phyloP scores from a whole-genome alignment of 2,329 filamentous ascomycete genomes.

The Diplodia scrobiculata region DNA sequence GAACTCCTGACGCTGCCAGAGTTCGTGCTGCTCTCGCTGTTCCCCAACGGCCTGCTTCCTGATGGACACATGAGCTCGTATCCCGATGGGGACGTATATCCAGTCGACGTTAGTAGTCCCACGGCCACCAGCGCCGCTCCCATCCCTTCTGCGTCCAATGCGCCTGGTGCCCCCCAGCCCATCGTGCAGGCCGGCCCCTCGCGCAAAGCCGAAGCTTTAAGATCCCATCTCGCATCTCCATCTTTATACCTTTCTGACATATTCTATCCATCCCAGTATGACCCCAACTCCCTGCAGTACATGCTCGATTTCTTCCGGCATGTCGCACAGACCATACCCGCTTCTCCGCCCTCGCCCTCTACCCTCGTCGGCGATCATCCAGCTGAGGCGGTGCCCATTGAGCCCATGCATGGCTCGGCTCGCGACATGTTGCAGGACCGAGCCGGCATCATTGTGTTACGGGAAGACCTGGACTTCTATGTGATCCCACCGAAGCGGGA shows the following conservation, averaged over 20 bases:
- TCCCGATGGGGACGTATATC: slow-evolving; percentile 89
- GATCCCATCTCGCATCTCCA: slow-evolving; percentile 47
- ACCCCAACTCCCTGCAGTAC: slow-evolving; percentile 92
- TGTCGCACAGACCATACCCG: slow-evolving; percentile 93
- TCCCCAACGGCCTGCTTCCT: slow-evolving; percentile 96
- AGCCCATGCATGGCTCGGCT: slow-evolving; percentile 69
- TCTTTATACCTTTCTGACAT: slow-evolving; percentile 60
- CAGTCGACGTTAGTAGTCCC: slow-evolving; percentile 80
- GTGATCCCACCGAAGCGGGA: slow-evolving; percentile 84
- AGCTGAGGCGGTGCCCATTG: slow-evolving; percentile 64
- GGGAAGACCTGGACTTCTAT: slow-evolving; percentile 97
- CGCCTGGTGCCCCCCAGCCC: slow-evolving; percentile 30
- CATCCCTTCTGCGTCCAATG: slow-evolving; percentile 36
- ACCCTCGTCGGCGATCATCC: slow-evolving; percentile 45
- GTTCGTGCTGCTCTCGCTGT: slow-evolving; percentile 95
- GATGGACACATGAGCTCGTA: slow-evolving; percentile 95
- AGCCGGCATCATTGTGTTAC: slow-evolving; percentile 93
- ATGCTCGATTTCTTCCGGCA: slow-evolving; percentile 99
- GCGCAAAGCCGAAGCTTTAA: slow-evolving; percentile 42
- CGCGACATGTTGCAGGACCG: slow-evolving; percentile 80
- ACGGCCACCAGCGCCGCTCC: neutral
- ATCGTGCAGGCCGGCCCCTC: slow-evolving; percentile 39
- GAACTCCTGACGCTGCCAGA: slow-evolving; percentile 94
- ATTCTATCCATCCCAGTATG: slow-evolving; percentile 71
- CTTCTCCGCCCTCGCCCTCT: slow-evolving; percentile 65